Evolutionary conservation across 768 basidiomycete species (phyloP), one percentile per base, ranked within the genome.

Genomic region (Kwoniella sp.): DNA sequence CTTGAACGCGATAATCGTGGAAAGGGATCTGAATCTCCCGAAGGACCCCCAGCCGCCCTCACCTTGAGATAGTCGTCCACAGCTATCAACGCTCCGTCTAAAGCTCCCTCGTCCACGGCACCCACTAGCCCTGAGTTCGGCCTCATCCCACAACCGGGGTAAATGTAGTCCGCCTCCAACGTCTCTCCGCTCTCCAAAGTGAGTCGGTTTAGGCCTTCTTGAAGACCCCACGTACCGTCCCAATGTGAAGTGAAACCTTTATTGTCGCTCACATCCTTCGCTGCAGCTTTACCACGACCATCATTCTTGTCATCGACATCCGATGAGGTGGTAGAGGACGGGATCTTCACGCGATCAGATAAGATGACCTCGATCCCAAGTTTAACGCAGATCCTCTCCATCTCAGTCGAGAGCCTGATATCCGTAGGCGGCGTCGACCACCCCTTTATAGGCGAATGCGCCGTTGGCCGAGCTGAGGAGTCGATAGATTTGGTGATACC

Each of bases 11-110:
- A 45, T 45, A 45, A 45, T 31, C 5, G 17, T n/a, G 38, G 17
- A 45, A 58, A 26, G 37, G 12, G 47, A 65, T 30, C 38, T 52
- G 38, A 31, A 53, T 26, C 9, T 54, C 15, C 29, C 12, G 25
- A 57, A 57, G 15, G 28, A 57, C 48, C 12, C n/a, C 47, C 29
- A 22, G 52, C 28, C 15, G 25, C 9, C 63, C 72, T 63, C 52
- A 77, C 78, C 59, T 68, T 63, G 34, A 73, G 48, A 51, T 68
- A 70, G 52, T 76, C 66, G 57, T 80, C 73, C 20, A 80, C 77
- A 15, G 57, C 48, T 48, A 79, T 66, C 60, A 76, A 56, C 1
- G 61, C 64, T 12, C 55, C 58, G 15, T 63, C 54, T 3, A 79
- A 26, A 9, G 79, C 79, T 4, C 66, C 61, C 30, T 55, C 41